Conservation (phyloP, 352 stramenopile species). For the Hyaloperonospora brassicae region DNA sequence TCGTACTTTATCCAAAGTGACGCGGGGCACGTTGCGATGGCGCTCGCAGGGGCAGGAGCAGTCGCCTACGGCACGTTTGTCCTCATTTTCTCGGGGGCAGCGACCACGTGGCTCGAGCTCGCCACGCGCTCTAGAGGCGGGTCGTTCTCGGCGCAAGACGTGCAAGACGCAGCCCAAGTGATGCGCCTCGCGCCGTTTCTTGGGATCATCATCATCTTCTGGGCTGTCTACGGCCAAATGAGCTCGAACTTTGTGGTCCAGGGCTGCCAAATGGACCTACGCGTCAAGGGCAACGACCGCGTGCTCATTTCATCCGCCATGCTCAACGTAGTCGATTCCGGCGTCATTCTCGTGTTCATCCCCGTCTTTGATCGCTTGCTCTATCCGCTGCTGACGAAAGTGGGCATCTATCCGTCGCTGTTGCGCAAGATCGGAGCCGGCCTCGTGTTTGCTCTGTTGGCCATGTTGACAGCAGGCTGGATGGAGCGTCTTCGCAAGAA, state of each 20-base stretch:
- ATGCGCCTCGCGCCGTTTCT: slow-evolving; percentile 73
- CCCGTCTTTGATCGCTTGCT: slow-evolving; percentile 81
- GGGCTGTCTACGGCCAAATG: slow-evolving; percentile 79
- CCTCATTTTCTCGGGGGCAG: slow-evolving; percentile 50
- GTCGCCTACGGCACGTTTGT: slow-evolving; percentile 68
- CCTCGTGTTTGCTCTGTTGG: slow-evolving; percentile 67
- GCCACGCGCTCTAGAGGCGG: slow-evolving; percentile 47
- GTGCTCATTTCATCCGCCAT: slow-evolving; percentile 80
- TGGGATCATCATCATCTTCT: slow-evolving; percentile 82
- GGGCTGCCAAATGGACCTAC: slow-evolving; percentile 88
- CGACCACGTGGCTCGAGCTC: slow-evolving; percentile 52
- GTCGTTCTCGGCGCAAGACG: slow-evolving; percentile 43
- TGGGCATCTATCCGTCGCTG: slow-evolving; percentile 67
- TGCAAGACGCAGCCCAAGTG: slow-evolving; percentile 71
- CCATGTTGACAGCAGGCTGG: slow-evolving; percentile 62
- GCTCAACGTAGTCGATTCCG: slow-evolving; percentile 81
- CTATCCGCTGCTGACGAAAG: slow-evolving; percentile 61
- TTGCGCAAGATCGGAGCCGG: slow-evolving; percentile 85
- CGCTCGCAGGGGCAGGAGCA: slow-evolving; percentile 38
- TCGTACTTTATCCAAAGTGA: slow-evolving; percentile 74
- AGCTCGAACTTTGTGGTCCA: slow-evolving; percentile 81
- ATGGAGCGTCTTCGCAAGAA: slow-evolving; percentile 71
- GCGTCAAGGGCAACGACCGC: slow-evolving; percentile 30
- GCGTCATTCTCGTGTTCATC: slow-evolving; percentile 87
- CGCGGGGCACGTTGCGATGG: slow-evolving; percentile 48